Evolutionary conservation across 495 filamentous ascomycete genomes (phyloP).

Genomic region (Pyrenula aspistea): DNA sequence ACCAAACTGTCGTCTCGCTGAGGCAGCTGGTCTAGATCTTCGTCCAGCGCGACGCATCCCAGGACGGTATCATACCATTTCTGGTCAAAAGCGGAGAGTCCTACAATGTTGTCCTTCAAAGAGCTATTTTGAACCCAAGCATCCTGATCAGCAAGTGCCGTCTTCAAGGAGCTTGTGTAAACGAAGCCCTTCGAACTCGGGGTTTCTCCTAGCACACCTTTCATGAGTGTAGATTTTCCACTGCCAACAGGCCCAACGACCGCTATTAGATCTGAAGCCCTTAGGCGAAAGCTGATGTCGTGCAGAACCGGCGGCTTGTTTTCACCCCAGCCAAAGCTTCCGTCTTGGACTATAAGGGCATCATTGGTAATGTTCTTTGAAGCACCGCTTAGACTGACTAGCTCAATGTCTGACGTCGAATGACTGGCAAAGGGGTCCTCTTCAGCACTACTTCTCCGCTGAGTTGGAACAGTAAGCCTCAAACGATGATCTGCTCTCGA

Average conservation of each 20-base stretch:
- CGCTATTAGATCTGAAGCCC: conserved; percentile 19
- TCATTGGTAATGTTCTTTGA: conserved; percentile 14
- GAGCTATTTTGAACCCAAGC: conserved; percentile 24
- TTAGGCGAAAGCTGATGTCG: conserved; percentile 16
- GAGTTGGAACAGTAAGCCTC: neutral
- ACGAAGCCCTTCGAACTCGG: conserved; percentile 12
- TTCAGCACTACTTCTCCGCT: neutral
- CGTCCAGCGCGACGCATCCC: conserved; percentile 18
- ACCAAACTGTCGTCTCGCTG: conserved; percentile 16
- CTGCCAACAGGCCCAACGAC: conserved; percentile 34
- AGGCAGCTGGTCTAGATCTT: conserved; percentile 19
- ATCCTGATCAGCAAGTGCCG: conserved; percentile 15
- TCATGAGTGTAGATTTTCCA: conserved; percentile 35
- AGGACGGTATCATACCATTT: conserved; percentile 25
- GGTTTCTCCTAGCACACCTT: conserved; percentile 31
- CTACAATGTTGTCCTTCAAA: conserved; percentile 22
- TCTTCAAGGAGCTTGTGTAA: neutral
- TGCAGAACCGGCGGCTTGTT: conserved; percentile 11
- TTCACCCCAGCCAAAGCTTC: conserved; percentile 3
- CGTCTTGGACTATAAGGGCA: conserved; percentile 4
- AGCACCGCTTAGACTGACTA: neutral
- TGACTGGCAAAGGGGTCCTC: neutral
- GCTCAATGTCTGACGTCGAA: neutral
- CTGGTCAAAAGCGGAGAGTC: conserved; percentile 12
- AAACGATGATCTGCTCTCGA: neutral